Evolutionary conservation across 2,329 filamentous ascomycete species (phyloP).

Genomic region (Trichoderma aggressivum): DNA sequence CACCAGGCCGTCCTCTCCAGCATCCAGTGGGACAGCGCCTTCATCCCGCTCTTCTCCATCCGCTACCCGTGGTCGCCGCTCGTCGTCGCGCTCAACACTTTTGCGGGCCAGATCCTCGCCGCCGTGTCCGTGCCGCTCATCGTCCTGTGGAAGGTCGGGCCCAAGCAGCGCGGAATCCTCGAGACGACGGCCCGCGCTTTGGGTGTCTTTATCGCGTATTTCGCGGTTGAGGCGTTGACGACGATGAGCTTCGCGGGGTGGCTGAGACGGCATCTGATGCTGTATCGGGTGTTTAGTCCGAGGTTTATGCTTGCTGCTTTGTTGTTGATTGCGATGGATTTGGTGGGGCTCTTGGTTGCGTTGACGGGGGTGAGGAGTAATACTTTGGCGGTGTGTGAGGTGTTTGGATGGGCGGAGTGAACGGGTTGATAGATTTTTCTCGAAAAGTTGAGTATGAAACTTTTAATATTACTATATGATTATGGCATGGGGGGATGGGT

Average conservation of each 20-base stretch:
- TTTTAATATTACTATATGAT: background rate
- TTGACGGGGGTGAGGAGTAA: conserved; percentile 73
- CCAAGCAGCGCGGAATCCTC: conserved; percentile 66
- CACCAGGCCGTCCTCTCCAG: conserved; percentile 84
- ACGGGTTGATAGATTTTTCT: too few species aligned
- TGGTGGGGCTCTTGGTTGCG: conserved; percentile 68
- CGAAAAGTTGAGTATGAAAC: background rate
- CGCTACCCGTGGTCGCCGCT: conserved; percentile 88
- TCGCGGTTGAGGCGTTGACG: conserved; percentile 75
- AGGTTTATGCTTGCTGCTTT: conserved; percentile 80
- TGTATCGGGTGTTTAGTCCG: conserved; percentile 90
- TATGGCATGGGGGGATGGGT: background rate
- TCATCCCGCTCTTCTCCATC: conserved; percentile 79
- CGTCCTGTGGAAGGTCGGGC: conserved; percentile 83
- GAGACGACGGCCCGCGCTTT: conserved; percentile 68
- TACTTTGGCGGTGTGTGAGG: conserved; percentile 73
- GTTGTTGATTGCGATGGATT: conserved; percentile 71
- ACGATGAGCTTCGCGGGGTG: conserved; percentile 90
- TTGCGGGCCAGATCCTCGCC: conserved; percentile 82
- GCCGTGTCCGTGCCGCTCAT: conserved; percentile 75
- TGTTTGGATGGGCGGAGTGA: conserved; percentile 75
- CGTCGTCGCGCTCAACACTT: conserved; percentile 79
- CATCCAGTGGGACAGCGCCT: conserved; percentile 95
- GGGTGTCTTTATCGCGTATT: conserved; percentile 75
- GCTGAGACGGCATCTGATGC: conserved; percentile 88